Conservation (phyloP, 805 yeast genomes). For the Yamadazyma sp. region DNA sequence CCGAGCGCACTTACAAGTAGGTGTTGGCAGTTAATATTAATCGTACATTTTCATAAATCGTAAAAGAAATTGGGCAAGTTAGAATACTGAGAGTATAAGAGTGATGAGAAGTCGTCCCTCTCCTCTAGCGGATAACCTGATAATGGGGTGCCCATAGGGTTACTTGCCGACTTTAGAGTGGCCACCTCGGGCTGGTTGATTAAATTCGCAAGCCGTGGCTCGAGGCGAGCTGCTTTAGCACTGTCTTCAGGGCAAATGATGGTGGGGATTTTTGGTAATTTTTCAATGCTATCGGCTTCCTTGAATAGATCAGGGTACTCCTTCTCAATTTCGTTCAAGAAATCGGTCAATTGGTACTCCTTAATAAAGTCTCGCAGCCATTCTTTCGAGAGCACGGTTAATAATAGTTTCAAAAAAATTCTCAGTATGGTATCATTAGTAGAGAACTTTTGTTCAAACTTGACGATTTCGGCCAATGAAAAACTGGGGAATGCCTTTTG, state of each 20-base stretch:
- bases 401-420: slow-evolving; percentile 23
- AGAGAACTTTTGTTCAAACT: slow-evolving; percentile 15
- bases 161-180: too few relatives aligned
- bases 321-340: slow-evolving; percentile 18
- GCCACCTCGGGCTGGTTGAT: background rate
- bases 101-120: slow-evolving; percentile 2
- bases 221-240: slow-evolving; percentile 1
- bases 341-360: slow-evolving; percentile 19
- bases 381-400: slow-evolving; percentile 19
- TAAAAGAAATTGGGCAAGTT: slow-evolving; percentile 8
- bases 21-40: background rate
- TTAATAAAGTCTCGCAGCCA: slow-evolving; percentile 15
- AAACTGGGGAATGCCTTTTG: background rate
- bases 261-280: too few relatives aligned
- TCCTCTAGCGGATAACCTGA: background rate
- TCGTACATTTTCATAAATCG: slow-evolving; percentile 6
- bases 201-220: slow-evolving; percentile 3
- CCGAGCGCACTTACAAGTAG: too few relatives aligned
- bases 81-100: slow-evolving; percentile 2
- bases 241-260: too few relatives aligned
- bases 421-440: slow-evolving; percentile 21
- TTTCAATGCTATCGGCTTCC: slow-evolving; percentile 1
- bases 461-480: background rate
- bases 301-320: slow-evolving; percentile 21
- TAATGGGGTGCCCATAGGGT: too few relatives aligned